phyloP scores from a whole-genome alignment of 306 rosid species.

The Quercus aquifolioides region DNA sequence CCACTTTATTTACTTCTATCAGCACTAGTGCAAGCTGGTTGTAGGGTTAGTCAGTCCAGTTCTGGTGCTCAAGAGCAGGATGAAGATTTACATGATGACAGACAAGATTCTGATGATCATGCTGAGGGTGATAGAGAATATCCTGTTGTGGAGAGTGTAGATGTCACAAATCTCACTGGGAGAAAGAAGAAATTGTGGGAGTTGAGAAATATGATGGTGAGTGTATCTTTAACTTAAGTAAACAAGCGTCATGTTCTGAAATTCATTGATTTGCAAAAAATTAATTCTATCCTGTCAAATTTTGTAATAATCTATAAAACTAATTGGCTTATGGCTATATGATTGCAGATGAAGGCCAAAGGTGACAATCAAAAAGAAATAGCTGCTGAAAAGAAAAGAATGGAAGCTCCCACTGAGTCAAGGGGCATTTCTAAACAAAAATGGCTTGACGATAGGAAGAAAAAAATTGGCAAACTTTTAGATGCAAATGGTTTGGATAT shows the following conservation, averaged over 20 bases:
- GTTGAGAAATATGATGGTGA: slow-evolving; percentile 85
- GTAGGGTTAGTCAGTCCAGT: slow-evolving; percentile 30
- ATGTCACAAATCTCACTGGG: slow-evolving; percentile 45
- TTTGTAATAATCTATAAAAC: neutral
- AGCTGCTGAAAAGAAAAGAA: slow-evolving; percentile 87
- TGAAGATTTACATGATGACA: slow-evolving; percentile 48
- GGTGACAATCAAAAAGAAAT: slow-evolving; percentile 89
- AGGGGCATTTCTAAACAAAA: slow-evolving; percentile 95
- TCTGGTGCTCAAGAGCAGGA: slow-evolving; percentile 33
- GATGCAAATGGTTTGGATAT: slow-evolving; percentile 95
- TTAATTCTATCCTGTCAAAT: neutral
- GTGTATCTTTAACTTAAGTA: neutral
- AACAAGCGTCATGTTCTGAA: neutral
- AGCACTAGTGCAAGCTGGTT: slow-evolving; percentile 48
- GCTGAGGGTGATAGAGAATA: slow-evolving; percentile 54
- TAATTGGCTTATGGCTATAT: neutral
- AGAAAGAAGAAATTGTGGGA: slow-evolving; percentile 87
- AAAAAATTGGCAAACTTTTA: slow-evolving; percentile 81
- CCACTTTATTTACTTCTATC: neutral
- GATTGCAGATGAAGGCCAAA: slow-evolving; percentile 72
- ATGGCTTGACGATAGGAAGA: slow-evolving; percentile 97
- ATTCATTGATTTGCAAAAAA: slow-evolving; percentile 1
- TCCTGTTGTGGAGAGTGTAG: slow-evolving; percentile 32
- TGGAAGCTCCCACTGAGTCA: slow-evolving; percentile 88
- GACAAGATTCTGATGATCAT: slow-evolving; percentile 39